Base-by-base conservation (phyloP, 1,139 yeast genomes). In the Hanseniaspora sp. region DNA sequence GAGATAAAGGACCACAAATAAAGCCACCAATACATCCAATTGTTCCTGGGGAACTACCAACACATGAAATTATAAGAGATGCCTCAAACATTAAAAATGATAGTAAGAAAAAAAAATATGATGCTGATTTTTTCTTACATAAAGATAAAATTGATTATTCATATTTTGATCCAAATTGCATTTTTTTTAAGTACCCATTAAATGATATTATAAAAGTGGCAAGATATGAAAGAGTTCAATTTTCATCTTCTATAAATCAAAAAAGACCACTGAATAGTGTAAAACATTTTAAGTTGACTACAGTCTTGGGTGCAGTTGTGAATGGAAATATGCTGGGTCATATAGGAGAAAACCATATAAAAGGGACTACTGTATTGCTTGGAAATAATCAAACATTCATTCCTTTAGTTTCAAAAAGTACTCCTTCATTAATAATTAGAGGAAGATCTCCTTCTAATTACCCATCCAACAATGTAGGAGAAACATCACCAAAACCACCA, bases 401-500 rank as follows among this genome's bases (percentile, higher is more conserved):
- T 8, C 64, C 68, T 7, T 64, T 79, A 31, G 70, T 71, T 7
- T 67, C 62, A 54, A 66, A 68, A 55, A 79, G 75, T 61, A 80
- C 85, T 0, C 85, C 85, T 0, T 81, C 83, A 1, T 70, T 82
- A 59, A 72, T 78, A n/a, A 76, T 82, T 37, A 71, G 86, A 59
- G 87, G 87, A 1, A 71, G 86, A 61, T 79, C 85, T 7, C 86
- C 86, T 6, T 77, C 85, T 1, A 80, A 78, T 61, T 82, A 81
- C 59, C 61, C 64, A 18, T 49, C 57, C 7, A 30, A 17, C 3
- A 41, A 28, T 11, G 13, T 40, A n/a, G 38, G 8, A 4, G 43
- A 44, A 8, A 23, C 23, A 3, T 23, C 23, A 23, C 23, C 23
- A 23, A 23, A 23, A 23, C 23, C 23, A 23, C 23, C 23, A 23